Base-by-base conservation (phyloP, 192 early-diverging fungal genomes). In the Phycomyces blakesleeanus region DNA sequence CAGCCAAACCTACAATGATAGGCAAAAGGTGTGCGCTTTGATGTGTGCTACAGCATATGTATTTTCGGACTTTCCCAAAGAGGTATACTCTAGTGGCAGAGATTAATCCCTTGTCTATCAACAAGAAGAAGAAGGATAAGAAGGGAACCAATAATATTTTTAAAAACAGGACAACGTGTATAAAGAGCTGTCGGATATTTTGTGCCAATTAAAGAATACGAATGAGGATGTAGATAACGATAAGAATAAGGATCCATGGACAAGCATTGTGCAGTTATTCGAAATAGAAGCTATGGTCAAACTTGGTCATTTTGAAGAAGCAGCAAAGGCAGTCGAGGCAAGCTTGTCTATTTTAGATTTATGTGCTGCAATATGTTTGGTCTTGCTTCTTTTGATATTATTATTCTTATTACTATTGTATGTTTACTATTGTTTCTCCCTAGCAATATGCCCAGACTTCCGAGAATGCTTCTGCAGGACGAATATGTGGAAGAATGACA, bases 401-500 rank as follows among this genome's bases (percentile, higher is more conserved):
- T 47, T 34, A 34, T 2, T 7, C 29, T 34, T 6, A 47, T n/a
- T n/a, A 47, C 44, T 10, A 10, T 10, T 41, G 40, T 41, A 41
- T 41, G 8, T 41, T 41, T 14, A 47, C 18, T 47, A n/a, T n/a
- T 47, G 18, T 34, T 34, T 34, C 29, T 34, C 29, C 29, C 29
- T 47, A 47, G 44, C 2, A 2, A n/a, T 47, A 47, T 47, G 44
- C 44, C 18, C 15, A 47, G 2, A 47, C 3, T n/a, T n/a, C 44
- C 18, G 18, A 14, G 18, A 18, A 47, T 14, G 15, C 44, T 18
- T 47, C 44, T 47, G 44, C 44, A 47, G 44, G 12, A n/a, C 44
- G 18, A 47, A 47, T 47, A 47, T 47, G 44, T 47, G 44, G 44
- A 47, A 47, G 44, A 47, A 18, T 18, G 15, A 47, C 44, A n/a